Evolutionary conservation across 176 grass and related monocot species (phyloP), one percentile per base, ranked within the genome.

Genomic region (Triticum urartu): DNA sequence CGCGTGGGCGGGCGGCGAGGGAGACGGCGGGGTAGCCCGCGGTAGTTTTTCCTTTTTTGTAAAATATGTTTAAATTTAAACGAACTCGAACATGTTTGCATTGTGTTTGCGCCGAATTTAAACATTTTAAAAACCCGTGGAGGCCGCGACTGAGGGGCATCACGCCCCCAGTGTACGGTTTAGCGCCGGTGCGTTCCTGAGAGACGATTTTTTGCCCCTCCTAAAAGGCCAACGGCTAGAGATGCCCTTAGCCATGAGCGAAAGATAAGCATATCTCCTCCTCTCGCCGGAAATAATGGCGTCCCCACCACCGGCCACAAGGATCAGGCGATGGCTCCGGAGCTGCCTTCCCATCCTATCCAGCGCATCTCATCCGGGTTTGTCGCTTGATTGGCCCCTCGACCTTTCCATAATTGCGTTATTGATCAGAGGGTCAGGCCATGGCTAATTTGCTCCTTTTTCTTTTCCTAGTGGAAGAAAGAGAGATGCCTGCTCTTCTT

Each of bases 281-380:
- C 47, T 50, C 48, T 40, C 13, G 56, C 64, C 33, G 65, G 79
- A 64, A 74, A 75, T 79, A 83, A 64, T 78, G 73, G 25, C 28
- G 34, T 24, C 48, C 11, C n/a, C 21, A 59, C 79, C 24, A 64
- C 61, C 25, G 63, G 64, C 26, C 64, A 67, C 69, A 30, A 2
- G 28, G 2, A 30, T 3, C 28, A 3, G 75, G 74, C 20, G 64
- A 72, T 64, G n/a, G 32, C 33, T 26, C 17, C 79, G 12, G n/a
- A 12, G 87, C 67, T 43, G 64, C 45, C 35, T 75, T 56, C 50
- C 80, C 82, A 60, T 33, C 75, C 79, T 80, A 63, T 89, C 75
- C 80, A 80, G 60, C 62, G 50, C 68, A 79, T 84, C 28, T 43
- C 68, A 36, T 56, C 52, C 48, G 18, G 17, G 72, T 59, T 84